Percentiles rank a stretch among this genome's conserved stretches.
phyloP scores from a whole-genome alignment of 495 filamentous ascomycete species.

The Podospora didyma region DNA sequence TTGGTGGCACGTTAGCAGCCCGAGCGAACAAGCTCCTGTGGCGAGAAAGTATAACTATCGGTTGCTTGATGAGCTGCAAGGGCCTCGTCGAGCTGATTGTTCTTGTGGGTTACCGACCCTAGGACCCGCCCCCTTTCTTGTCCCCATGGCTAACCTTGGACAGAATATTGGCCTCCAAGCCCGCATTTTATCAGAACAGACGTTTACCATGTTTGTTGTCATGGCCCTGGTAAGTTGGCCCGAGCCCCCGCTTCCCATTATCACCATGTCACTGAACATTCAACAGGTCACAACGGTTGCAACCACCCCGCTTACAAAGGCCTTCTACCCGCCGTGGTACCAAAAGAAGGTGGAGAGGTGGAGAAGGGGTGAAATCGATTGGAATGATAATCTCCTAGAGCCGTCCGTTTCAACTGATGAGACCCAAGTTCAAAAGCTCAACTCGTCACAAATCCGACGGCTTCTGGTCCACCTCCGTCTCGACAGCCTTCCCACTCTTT shows the following conservation, averaged over 20 bases:
- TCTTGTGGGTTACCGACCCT: conserved; percentile 55
- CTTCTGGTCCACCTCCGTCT: conserved; percentile 66
- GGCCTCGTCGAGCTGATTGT: conserved; percentile 95
- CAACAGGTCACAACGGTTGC: conserved; percentile 71
- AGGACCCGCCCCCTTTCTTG: background rate
- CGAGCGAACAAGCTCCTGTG: conserved; percentile 75
- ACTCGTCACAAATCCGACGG: conserved; percentile 42
- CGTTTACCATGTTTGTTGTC: conserved; percentile 98
- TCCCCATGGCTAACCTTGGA: conserved; percentile 15
- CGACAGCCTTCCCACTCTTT: conserved; percentile 81
- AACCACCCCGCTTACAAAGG: conserved; percentile 77
- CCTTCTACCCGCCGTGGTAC: conserved; percentile 83
- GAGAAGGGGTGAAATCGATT: conserved; percentile 89
- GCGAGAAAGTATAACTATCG: conserved; percentile 90
- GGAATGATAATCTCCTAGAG: conserved; percentile 66
- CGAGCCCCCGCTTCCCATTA: background rate
- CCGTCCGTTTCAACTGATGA: conserved; percentile 35
- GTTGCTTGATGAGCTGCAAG: conserved; percentile 95
- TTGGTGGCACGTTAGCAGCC: conserved; percentile 80
- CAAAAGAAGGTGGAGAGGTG: conserved; percentile 88
- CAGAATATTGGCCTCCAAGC: conserved; percentile 95
- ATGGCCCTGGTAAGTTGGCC: conserved; percentile 63
- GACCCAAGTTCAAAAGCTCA: conserved; percentile 40
- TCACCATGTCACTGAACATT: background rate
- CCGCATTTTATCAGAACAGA: conserved; percentile 76